These are phyloP conservation scores for Russula emetica DNA, from an alignment of 768 basidiomycete genomes.

Conservation along the genomic window DNA sequence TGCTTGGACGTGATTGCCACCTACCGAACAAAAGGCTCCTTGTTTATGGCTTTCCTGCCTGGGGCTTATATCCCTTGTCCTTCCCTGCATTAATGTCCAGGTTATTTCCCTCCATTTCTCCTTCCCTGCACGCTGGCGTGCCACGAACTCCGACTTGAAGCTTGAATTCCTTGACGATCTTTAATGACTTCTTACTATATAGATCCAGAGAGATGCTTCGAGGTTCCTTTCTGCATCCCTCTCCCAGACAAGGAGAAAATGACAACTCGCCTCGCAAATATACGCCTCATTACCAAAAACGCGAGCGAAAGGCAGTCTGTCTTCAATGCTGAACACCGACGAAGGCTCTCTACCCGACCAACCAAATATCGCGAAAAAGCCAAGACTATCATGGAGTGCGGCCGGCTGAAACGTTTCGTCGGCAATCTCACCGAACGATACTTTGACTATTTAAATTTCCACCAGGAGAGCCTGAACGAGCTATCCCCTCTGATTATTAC, in stretches of 20 bases:
- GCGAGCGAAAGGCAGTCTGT: slow-evolving; percentile 23
- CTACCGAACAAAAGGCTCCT: slow-evolving; percentile 14
- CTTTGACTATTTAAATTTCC: slow-evolving; percentile 19
- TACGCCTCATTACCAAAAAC: slow-evolving; percentile 9
- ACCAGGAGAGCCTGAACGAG: slow-evolving; percentile 8
- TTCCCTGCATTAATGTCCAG: slow-evolving; percentile 1
- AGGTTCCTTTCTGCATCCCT: slow-evolving; percentile 20
- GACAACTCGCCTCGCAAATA: slow-evolving; percentile 18
- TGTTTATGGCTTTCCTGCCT: not conserved
- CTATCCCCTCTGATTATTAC: slow-evolving; percentile 15
- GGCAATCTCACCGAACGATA: slow-evolving; percentile 16
- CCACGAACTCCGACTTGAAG: slow-evolving; percentile 20
- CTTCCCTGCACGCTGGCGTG: slow-evolving; percentile 20
- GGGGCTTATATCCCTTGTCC: slow-evolving; percentile 4
- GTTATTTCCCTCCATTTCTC: slow-evolving; percentile 12
- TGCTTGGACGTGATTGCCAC: not conserved
- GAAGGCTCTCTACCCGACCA: slow-evolving; percentile 1
- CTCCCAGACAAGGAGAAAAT: slow-evolving; percentile 14
- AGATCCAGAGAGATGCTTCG: slow-evolving; percentile 22
- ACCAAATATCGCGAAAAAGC: slow-evolving; percentile 19
- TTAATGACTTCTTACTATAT: slow-evolving; percentile 22
- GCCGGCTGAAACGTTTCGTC: slow-evolving; percentile 5
- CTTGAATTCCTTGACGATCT: not conserved
- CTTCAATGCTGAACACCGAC: slow-evolving; percentile 14
- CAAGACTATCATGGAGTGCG: slow-evolving; percentile 10